Conservation (phyloP, 2,329 filamentous ascomycete genomes). For the Penicillium sp. region DNA sequence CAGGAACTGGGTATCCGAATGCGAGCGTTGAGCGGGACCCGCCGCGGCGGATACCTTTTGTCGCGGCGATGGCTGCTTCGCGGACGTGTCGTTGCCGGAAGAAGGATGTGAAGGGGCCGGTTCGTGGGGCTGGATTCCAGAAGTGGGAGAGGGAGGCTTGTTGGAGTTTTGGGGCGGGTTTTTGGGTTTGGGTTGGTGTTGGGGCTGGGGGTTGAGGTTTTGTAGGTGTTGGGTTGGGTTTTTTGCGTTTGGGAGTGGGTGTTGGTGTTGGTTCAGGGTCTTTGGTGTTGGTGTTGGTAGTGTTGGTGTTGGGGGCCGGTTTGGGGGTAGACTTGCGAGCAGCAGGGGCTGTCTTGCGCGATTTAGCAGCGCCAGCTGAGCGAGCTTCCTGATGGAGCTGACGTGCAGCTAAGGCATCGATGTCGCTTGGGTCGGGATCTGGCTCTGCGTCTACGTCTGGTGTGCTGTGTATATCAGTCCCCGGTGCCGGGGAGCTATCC, state of each 20-base stretch:
- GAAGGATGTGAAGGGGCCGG: constrained; percentile 78
- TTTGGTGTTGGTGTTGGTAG: neutral
- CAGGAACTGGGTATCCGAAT: constrained; percentile 79
- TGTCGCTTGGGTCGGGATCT: constrained; percentile 63
- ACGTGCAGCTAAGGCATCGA: constrained; percentile 69
- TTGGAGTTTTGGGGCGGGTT: neutral
- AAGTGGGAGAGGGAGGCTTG: constrained; percentile 21
- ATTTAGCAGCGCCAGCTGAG: constrained; percentile 51
- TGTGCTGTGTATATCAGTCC: constrained; percentile 35
- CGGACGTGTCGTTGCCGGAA: constrained; percentile 78
- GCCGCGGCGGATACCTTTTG: constrained; percentile 56
- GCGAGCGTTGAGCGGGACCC: constrained; percentile 64
- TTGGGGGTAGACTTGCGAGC: constrained; percentile 15
- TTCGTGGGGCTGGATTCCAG: constrained; percentile 31
- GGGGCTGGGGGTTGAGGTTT: constrained; percentile 6
- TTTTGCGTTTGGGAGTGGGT: constrained; percentile 32
- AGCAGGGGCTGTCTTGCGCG: constrained; percentile 25
- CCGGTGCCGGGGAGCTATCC: constrained; percentile 43
- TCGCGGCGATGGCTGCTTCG: constrained; percentile 68
- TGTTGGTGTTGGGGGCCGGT: constrained; percentile 5
- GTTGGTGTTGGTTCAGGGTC: neutral
- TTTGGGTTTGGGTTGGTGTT: neutral
- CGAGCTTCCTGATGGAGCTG: constrained; percentile 73
- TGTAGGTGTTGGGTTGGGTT: constrained; percentile 13
- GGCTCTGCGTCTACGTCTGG: neutral